Percentiles rank a stretch among this genome's conserved stretches.
Conservation (phyloP, 179 eudicot species). For the Beta corolliflora region DNA sequence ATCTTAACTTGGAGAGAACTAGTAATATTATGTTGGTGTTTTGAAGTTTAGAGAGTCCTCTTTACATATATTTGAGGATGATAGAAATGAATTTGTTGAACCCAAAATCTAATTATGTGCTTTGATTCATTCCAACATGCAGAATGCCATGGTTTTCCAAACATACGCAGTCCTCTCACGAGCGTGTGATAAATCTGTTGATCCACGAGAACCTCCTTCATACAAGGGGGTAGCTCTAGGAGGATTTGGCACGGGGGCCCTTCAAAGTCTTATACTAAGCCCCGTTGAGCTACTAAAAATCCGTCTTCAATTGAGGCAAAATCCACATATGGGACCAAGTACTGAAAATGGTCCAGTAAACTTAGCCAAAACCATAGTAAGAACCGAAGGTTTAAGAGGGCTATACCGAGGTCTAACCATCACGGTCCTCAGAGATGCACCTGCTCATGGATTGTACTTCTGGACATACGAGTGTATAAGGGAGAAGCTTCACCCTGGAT, state of each 20-base stretch:
- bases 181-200: conserved; percentile 53
- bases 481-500: conserved; percentile 83
- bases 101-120: neutral
- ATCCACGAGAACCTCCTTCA: conserved; percentile 64
- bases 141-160: conserved; percentile 95
- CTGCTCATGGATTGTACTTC: conserved; percentile 79
- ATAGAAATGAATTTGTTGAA: neutral
- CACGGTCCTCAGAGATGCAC: conserved; percentile 82
- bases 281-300: conserved; percentile 87
- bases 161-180: conserved; percentile 76
- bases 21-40: neutral
- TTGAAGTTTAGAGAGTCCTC: neutral
- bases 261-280: conserved; percentile 68
- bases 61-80: neutral
- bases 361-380: conserved; percentile 56
- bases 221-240: conserved; percentile 70
- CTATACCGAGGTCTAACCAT: conserved; percentile 73
- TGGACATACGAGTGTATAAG: conserved; percentile 73
- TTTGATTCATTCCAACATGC: conserved; percentile 28
- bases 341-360: conserved; percentile 51
- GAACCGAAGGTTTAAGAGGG: conserved; percentile 62
- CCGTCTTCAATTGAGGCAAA: conserved; percentile 70
- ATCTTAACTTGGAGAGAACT: neutral
- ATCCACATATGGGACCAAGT: neutral
- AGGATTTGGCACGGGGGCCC: conserved; percentile 85